Conservation (phyloP, 164 flowering plant genomes). For the Platanus orientalis region DNA sequence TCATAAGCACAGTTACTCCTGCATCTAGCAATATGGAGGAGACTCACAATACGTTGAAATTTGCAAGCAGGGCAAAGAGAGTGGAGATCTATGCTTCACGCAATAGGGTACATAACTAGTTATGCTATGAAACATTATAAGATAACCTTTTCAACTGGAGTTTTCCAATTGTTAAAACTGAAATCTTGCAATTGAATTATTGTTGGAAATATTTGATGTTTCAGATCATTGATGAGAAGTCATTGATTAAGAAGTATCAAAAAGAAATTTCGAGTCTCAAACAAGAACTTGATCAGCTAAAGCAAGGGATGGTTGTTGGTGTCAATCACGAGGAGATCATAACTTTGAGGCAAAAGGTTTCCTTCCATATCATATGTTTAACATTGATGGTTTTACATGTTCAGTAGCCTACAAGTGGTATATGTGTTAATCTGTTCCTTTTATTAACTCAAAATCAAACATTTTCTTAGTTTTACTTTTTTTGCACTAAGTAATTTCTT, state of each 20-base stretch:
- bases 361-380: slow-evolving; percentile 4
- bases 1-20: too few relatives aligned
- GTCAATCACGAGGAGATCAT: slow-evolving; percentile 80
- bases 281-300: too few relatives aligned
- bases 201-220: slow-evolving; percentile 9
- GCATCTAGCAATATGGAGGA: too few relatives aligned
- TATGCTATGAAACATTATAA: not conserved
- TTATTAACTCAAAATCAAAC: not conserved
- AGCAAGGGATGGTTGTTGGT: too few relatives aligned
- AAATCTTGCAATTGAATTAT: not conserved
- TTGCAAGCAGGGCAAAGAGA: too few relatives aligned
- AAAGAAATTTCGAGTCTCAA: too few relatives aligned
- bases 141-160: slow-evolving; percentile 2
- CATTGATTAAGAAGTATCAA: too few relatives aligned
- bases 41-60: too few relatives aligned
- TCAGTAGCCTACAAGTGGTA: not conserved
- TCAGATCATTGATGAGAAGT: too few relatives aligned
- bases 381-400: not conserved
- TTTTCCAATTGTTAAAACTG: not conserved
- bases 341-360: slow-evolving; percentile 82
- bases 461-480: not conserved
- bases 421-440: not conserved
- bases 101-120: slow-evolving; percentile 1
- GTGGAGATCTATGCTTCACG: too few relatives aligned
- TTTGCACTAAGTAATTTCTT: too few relatives aligned